Evolutionary conservation across 495 filamentous ascomycete genomes (phyloP), one percentile per base, ranked within the genome.

Genomic region (Choiromyces venosus): DNA sequence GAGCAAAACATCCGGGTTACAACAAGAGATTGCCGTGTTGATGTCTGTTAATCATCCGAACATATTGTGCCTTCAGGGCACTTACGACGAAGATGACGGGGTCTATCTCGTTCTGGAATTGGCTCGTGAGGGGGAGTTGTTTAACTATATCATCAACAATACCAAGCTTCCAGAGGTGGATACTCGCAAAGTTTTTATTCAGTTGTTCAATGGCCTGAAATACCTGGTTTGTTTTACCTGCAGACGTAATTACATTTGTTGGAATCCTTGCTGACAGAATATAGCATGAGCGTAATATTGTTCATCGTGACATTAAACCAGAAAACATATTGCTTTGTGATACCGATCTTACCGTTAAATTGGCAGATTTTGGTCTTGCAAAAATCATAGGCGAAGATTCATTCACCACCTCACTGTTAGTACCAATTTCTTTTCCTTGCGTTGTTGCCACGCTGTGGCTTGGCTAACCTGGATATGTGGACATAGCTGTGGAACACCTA

Each of bases 381-480:
- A 99, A 99, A 82, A 98, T 98, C 76, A 97, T 98, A 80, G 96
- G 96, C 37, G 96, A 98, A 82, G 93, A 97, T 76, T 97, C 94
- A 2, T 99, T 99, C 79, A 98, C 96, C 10, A 98, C 95, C 4
- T 97, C 96, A 0, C 85, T 99, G 81, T 91, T 84, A 83, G 88
- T 85, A 66, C 37, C 21, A 21, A 19, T 67, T 82, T 39, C 69
- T 39, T 40, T 8, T 70, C 37, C n/a, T 33, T 66, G 14, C 21
- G 16, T 25, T 44, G 39, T 7, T 38, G 16, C 18, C 21, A 25
- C 67, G 69, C 14, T 10, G 29, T 46, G 37, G 64, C 78, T 78
- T 77, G 76, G 78, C 42, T 42, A 33, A 61, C 52, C 10, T 33
- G 25, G 25, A 14, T 61, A 4, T 52, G 44, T 25, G 38, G 46